Evolutionary conservation across 1,139 yeast species (phyloP), one percentile per base, ranked within the genome.

Genomic region (Debaryomycetaceae sp.): DNA sequence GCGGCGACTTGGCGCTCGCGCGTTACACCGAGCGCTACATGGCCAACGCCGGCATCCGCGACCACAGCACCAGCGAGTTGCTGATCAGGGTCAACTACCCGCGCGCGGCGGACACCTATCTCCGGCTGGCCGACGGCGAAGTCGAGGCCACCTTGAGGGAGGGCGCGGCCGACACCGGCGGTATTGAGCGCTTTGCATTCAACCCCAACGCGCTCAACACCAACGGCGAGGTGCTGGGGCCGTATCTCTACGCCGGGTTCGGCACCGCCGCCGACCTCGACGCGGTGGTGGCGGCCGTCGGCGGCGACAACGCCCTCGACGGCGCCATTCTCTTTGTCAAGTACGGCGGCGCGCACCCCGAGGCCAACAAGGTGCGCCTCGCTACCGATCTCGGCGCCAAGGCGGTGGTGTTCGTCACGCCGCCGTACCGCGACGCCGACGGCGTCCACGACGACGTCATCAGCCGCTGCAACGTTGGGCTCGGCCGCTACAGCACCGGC

Each of bases 1-100:
- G 75, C 13, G 97, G 95, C 12, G 96, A 88, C 50, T 55, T 76
- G 37, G 69, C 86, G 0, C 57, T 86, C 22, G 80, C 86, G 1
- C 65, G 70, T 38, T 86, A 81, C 51, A 65, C 89, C 15, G 67
- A 73, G 40, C 65, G 69, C 10, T 71, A 72, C 35, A 75, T 84
- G 57, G 50, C 56, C 16, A 70, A 74, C 34, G 75, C 75, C 42
- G 83, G 84, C 2, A 47, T 84, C 28, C 58, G 62, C 25, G 40
- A 62, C n/a, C 65, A 73, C 6, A 75, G 72, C 23, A 66, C 73
- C 31, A 58, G 68, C 20, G 73, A 70, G 34, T 60, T 75, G 32
- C 65, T 63, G 30, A 68, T 78, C 4, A 80, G 66, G 42, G 51
- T 82, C 28, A 84, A 84, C 42, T 86, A 79, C 37, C 74, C 74